These are phyloP conservation scores for Backusella psychrophila DNA, from an alignment of 192 early-diverging fungal genomes.

Conservation along the genomic window DNA sequence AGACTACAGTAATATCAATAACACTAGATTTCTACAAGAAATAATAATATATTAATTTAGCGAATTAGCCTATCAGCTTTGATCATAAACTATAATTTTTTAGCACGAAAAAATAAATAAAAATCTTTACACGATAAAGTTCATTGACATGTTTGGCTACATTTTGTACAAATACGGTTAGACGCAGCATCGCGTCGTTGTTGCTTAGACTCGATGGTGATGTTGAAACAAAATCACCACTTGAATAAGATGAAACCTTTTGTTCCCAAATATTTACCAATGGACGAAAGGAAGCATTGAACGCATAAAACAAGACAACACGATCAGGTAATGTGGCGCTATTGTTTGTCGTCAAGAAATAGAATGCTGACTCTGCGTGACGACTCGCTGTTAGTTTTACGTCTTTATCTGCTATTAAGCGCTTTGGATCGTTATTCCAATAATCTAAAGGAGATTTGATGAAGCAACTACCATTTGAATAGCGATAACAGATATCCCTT, in stretches of 20 bases:
- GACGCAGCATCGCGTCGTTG: slow-evolving; percentile 49
- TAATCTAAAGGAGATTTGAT: slow-evolving; percentile 18
- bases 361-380: not conserved
- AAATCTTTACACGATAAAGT: slow-evolving; percentile 46
- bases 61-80: not conserved
- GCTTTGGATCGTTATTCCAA: slow-evolving; percentile 21
- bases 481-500: slow-evolving; percentile 2
- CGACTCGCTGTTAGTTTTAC: not conserved
- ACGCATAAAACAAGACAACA: slow-evolving; percentile 44
- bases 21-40: slow-evolving; percentile 54
- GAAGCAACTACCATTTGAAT: slow-evolving; percentile 22
- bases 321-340: slow-evolving; percentile 10
- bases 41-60: not conserved
- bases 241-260: slow-evolving; percentile 44
- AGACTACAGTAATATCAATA: slow-evolving; percentile 74
- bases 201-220: slow-evolving; percentile 24
- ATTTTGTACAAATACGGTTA: slow-evolving; percentile 47
- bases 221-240: slow-evolving; percentile 36
- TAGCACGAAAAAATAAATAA: not conserved
- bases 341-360: not conserved
- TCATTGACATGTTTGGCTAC: slow-evolving; percentile 57
- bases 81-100: not conserved
- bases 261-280: slow-evolving; percentile 48
- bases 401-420: slow-evolving; percentile 28
- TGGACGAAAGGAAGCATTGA: slow-evolving; percentile 41